phyloP scores from a whole-genome alignment of 2,329 filamentous ascomycete species.

The Neurospora sp. region DNA sequence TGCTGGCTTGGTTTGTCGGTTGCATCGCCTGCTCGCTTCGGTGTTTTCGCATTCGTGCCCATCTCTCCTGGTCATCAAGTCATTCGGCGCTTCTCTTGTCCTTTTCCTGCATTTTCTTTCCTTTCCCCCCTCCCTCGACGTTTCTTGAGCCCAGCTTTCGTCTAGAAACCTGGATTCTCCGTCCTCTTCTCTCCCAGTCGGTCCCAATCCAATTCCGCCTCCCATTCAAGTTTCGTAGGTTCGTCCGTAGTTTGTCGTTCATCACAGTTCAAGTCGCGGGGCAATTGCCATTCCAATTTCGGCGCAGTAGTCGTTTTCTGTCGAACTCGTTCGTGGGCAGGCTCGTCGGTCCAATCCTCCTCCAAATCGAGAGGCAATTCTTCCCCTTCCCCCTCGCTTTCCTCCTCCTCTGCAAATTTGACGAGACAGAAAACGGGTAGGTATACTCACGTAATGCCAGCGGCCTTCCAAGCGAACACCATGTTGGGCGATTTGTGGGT shows the following conservation, averaged over 20 bases:
- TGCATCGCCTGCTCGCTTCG: background rate
- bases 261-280: background rate
- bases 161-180: background rate
- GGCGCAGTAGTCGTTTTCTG: background rate
- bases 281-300: background rate
- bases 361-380: background rate
- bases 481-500: slow-evolving; percentile 50
- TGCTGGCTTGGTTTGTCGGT: background rate
- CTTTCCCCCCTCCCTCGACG: background rate
- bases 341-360: background rate
- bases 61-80: background rate
- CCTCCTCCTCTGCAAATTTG: background rate
- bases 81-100: background rate
- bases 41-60: background rate
- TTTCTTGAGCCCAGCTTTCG: background rate
- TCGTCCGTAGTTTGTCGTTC: background rate
- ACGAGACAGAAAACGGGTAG: background rate
- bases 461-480: slow-evolving; percentile 97
- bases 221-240: background rate
- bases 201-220: background rate
- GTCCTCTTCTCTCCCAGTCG: background rate
- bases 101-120: background rate
- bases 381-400: background rate
- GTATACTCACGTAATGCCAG: slow-evolving; percentile 78
- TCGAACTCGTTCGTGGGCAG: background rate